phyloP scores from a whole-genome alignment of 2,329 filamentous ascomycete species.

The Apiospora hydei region DNA sequence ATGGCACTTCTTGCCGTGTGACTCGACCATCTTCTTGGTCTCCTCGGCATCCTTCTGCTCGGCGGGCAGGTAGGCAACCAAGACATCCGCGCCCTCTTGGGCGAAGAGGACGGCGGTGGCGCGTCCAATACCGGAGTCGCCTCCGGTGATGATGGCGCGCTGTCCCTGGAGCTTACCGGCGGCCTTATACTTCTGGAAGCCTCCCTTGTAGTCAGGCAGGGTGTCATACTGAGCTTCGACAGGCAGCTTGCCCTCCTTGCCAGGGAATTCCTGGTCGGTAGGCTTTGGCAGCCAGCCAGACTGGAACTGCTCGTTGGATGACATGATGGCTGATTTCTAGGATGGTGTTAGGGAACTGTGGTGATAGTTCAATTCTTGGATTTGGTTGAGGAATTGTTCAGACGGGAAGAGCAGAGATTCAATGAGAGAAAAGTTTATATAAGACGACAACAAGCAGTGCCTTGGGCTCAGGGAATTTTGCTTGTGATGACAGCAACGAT shows the following conservation, averaged over 20 bases:
- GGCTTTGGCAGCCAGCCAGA: constrained; percentile 38
- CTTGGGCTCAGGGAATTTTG: neutral
- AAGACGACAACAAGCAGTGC: neutral
- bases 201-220: constrained; percentile 72
- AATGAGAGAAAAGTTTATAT: neutral
- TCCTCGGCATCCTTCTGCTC: constrained; percentile 80
- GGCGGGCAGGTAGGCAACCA: constrained; percentile 77
- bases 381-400: neutral
- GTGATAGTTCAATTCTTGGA: neutral
- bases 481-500: constrained; percentile 6
- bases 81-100: constrained; percentile 78
- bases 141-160: constrained; percentile 81
- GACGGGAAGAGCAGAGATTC: neutral
- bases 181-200: constrained; percentile 74
- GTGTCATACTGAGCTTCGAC: constrained; percentile 67
- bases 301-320: constrained; percentile 14
- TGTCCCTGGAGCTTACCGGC: constrained; percentile 79
- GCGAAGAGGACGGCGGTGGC: constrained; percentile 79
- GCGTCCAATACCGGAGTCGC: constrained; percentile 81
- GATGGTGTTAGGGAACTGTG: neutral
- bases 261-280: constrained; percentile 50
- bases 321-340: neutral
- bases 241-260: constrained; percentile 56
- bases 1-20: constrained; percentile 70
- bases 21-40: constrained; percentile 74